Conservation (phyloP, 768 basidiomycete species). For the Termitomyces sp. region DNA sequence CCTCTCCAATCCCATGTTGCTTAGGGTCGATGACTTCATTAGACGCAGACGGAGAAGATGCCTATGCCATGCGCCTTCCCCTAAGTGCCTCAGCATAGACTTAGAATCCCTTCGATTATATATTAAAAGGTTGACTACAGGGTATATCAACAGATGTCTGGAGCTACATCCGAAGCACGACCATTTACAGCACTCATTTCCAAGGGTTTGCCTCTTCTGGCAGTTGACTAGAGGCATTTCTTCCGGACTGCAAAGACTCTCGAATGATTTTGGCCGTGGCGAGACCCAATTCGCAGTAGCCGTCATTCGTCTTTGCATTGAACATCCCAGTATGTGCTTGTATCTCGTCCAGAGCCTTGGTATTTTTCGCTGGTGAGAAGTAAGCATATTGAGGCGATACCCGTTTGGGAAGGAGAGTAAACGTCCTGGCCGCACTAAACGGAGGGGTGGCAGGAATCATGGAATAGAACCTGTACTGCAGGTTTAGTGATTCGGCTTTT, state of each 20-base stretch:
- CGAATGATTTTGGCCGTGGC: slow-evolving; percentile 58
- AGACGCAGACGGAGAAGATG: slow-evolving; percentile 97
- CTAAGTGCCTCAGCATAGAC: slow-evolving; percentile 30
- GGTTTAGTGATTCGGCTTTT: background rate
- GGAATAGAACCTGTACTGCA: slow-evolving; percentile 69
- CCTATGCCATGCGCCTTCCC: slow-evolving; percentile 83
- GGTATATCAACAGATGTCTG: background rate
- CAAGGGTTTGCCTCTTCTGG: background rate
- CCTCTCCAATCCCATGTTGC: background rate
- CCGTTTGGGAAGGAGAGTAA: slow-evolving; percentile 69
- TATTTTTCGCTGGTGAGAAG: slow-evolving; percentile 67
- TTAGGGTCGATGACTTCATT: background rate
- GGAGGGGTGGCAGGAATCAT: slow-evolving; percentile 70
- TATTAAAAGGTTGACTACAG: background rate
- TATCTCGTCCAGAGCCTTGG: slow-evolving; percentile 69
- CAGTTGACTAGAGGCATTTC: slow-evolving; percentile 14
- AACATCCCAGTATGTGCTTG: slow-evolving; percentile 92
- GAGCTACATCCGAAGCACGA: background rate
- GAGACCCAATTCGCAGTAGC: slow-evolving; percentile 85
- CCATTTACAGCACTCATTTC: background rate
- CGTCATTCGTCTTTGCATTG: slow-evolving; percentile 74
- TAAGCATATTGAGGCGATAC: slow-evolving; percentile 42
- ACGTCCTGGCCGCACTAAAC: slow-evolving; percentile 57
- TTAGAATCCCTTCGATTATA: background rate
- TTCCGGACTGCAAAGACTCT: slow-evolving; percentile 42